Base-by-base conservation (phyloP, 805 yeast species). In the Candida ulmi region DNA sequence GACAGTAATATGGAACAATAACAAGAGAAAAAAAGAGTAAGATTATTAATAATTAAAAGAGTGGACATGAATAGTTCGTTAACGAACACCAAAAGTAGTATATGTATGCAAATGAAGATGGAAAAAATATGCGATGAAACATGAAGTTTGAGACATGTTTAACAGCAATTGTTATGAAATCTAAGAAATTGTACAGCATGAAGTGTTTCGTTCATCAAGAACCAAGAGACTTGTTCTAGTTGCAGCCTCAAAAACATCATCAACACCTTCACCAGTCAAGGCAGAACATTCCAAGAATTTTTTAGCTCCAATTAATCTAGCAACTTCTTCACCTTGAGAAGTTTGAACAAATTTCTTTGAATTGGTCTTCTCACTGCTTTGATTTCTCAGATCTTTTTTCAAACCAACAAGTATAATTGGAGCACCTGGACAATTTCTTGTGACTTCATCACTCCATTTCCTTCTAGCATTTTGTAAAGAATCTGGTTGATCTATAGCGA, bases 211-310 rank as follows among this genome's bases (percentile, higher is more conserved):
- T 23, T 68, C 69, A 35, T 72, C 66, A 36, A 71, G 68, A 17
- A 76, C 73, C 31, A 88, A 62, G 40, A 88, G 63, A 55, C 93
- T 82, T 3, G 90, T 80, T 50, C 97, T 71, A 1, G 95, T 86
- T 13, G 97, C 96, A 37, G 78, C 77, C 62, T 90, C 97, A 59
- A 90, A 88, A 2, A 90, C 90, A 55, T 86, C 95, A 60, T 88
- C 96, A 17, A 90, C 97, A 11, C 95, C 95, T 57, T 87, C 95
- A 5, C 97, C 97, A 2, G 95, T 86, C 48, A 90, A 66, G 1
- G 97, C 88, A 35, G 95, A 84, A 56, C 96, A 87, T 54, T 90
- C 96, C 55, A 90, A 63, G 57, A 86, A 90, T 45, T 69, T 73
- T 46, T 83, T 79, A 1, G 96, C 96, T 5, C 95, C 95, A 30